These are phyloP conservation scores for Globisporangium paroecandrum DNA, from an alignment of 352 stramenopile genomes.

Conservation along the genomic window DNA sequence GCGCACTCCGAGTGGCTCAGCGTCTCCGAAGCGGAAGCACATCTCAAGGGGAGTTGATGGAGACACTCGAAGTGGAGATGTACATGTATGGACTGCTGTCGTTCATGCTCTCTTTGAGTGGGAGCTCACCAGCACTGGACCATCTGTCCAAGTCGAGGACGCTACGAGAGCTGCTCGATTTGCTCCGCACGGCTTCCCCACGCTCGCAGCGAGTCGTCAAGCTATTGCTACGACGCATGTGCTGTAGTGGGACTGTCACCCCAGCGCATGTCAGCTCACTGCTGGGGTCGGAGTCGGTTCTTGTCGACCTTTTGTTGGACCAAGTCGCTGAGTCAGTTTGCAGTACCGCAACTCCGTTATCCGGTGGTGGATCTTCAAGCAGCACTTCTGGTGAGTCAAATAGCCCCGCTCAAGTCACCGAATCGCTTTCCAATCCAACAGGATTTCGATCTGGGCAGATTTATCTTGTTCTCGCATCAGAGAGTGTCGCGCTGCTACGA, in stretches of 20 bases:
- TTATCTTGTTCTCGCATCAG: constrained; percentile 68
- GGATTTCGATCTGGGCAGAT: constrained; percentile 82
- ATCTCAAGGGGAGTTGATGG: constrained; percentile 41
- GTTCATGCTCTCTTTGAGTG: constrained; percentile 81
- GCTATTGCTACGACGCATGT: constrained; percentile 68
- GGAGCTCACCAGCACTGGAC: constrained; percentile 48
- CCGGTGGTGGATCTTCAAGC: constrained; percentile 38
- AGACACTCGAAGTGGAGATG: constrained; percentile 77
- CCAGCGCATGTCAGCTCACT: constrained; percentile 64
- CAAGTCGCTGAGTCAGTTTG: constrained; percentile 86
- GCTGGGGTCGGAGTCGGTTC: constrained; percentile 73
- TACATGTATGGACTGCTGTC: constrained; percentile 66
- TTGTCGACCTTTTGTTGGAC: constrained; percentile 83
- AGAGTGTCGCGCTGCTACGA: constrained; percentile 79
- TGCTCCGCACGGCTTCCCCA: constrained; percentile 73
- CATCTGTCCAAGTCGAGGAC: constrained; percentile 61
- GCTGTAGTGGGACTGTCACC: constrained; percentile 62
- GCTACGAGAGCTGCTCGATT: constrained; percentile 70
- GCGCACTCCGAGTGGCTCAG: background rate
- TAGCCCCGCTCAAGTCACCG: constrained; percentile 32
- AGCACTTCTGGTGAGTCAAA: constrained; percentile 23
- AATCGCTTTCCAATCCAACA: constrained; percentile 80
- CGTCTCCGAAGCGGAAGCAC: constrained; percentile 30
- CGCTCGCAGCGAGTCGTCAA: constrained; percentile 83
- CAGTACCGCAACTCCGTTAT: constrained; percentile 64